Percentiles rank a stretch among this genome's conserved stretches.
Evolutionary conservation across 345 rosid species (phyloP).

Genomic region (Erodium maritimum): DNA sequence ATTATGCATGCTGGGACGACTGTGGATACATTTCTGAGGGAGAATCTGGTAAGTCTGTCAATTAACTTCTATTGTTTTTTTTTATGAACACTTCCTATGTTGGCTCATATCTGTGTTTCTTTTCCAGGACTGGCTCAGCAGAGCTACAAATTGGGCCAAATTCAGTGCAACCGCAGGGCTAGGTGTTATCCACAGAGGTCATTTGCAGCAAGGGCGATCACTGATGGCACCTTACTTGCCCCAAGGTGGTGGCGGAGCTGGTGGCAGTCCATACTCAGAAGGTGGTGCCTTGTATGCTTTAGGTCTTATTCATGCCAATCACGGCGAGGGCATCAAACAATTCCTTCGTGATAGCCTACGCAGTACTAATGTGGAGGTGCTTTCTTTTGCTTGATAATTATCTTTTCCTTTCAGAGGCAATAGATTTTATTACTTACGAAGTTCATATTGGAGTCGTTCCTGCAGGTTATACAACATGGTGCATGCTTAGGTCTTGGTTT

Average conservation of each 20-base stretch:
- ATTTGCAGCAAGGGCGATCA: constrained; percentile 92
- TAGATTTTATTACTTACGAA: neutral
- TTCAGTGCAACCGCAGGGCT: constrained; percentile 99
- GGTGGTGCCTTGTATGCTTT: constrained; percentile 98
- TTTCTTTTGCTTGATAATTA: constrained; percentile 6
- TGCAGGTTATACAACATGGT: constrained; percentile 98
- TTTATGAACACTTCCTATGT: neutral
- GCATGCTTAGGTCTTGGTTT: constrained; percentile 99
- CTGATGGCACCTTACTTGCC: constrained; percentile 98
- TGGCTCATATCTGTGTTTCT: neutral
- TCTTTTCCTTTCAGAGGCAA: neutral
- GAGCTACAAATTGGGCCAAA: constrained; percentile 99
- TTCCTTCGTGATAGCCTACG: constrained; percentile 91
- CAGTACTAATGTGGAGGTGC: constrained; percentile 82
- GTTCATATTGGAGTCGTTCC: constrained; percentile 4
- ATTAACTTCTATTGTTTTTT: neutral
- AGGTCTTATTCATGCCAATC: constrained; percentile 98
- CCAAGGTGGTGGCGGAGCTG: constrained; percentile 91
- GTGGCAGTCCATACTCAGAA: constrained; percentile 96
- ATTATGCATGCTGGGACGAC: constrained; percentile 99
- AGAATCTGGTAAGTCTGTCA: constrained; percentile 54
- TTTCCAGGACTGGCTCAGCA: constrained; percentile 94
- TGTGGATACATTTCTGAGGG: constrained; percentile 95
- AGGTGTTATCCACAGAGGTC: constrained; percentile 98
- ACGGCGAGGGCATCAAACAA: constrained; percentile 97